Evolutionary conservation across 2,329 filamentous ascomycete species (phyloP), one percentile per base, ranked within the genome.

Genomic region (Pestalotiopsis sp.): DNA sequence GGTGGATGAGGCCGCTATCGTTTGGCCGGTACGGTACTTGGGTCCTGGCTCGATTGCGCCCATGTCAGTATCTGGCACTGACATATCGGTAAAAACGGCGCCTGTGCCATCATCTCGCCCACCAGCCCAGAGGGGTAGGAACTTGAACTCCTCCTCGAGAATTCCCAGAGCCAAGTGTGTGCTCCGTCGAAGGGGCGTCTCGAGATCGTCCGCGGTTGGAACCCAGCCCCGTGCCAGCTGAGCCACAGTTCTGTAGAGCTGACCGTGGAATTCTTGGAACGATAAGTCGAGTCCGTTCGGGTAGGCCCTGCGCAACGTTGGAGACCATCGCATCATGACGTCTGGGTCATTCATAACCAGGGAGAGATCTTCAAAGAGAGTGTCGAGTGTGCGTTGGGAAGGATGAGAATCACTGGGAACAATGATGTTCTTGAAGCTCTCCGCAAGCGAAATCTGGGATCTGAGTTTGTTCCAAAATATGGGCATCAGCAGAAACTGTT

Each of bases 51-150:
- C 77, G 3, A 75, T 74, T 0, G 75, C 74, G 1, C 74, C 75
- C 23, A 71, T 27, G 13, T 75, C 76, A 0, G 78, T 75, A 9
- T 76, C 75, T 0, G 79, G 79, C 2, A 78, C 72, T 1, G 68
- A 39, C 9, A 81, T 23, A 20, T 80, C 0, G 76, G 76, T 77
- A 71, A 83, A 88, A 2, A 87, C 84, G 14, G 81, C 84, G 2
- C 85, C 86, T 0, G 80, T 81, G 0, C 80, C 86, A 67, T 88
- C 86, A 63, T 87, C 83, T 38, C 83, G 77, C 1, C 86, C 90
- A 3, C 87, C 90, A 0, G 89, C 90, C 89, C 89, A 92, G 3
- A 92, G 79, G 0, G 91, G 90, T 3, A 92, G 81, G 71, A 85
- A 92, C 68, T 86, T 86, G 71, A 87, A 84, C 78, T 93, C 90